Evolutionary conservation across 2,329 filamentous ascomycete genomes (phyloP), one percentile per base, ranked within the genome.

Genomic region (Penicillium vulpinum): DNA sequence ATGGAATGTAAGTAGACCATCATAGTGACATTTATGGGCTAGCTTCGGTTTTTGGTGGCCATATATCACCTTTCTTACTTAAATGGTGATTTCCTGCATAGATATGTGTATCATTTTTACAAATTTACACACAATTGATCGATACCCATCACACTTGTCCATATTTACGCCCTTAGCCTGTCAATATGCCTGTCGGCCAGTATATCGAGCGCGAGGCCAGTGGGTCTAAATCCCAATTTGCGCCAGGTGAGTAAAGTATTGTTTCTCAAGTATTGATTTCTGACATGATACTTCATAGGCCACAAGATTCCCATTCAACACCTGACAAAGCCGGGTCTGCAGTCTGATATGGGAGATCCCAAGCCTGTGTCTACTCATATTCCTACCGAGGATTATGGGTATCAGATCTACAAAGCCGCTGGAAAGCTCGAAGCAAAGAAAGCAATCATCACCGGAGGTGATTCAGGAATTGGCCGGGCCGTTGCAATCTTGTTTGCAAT

Each of bases 371-470:
- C 83, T 55, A 85, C 88, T 54, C 78, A 88, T 57, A 74, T 92
- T 2, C 90, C 90, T 0, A 87, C 85, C 5, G 81, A 83, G 18
- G 84, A 88, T 57, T 87, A 88, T 36, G 85, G 85, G 13, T 86
- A 84, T 64, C 84, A 89, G 66, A 82, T 82, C 46, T 93, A 94
- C 77, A 86, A 87, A 69, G 84, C 88, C 4, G 88, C 90, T 1
- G 86, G 85, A 47, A 95, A 94, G 76, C 83, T 94, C 7, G 75
- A 84, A 66, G 89, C 86, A 60, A 90, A 88, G 74, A 89, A 85
- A 57, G 89, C 90, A 8, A 75, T 94, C 56, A 93, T 94, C 67
- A 93, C 90, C 0, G 90, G 90, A 16, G 90, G 90, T 4, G 90
- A 93, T 73, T 88, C 84, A 7, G 90, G 90, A 2, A 93, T 94